Base-by-base conservation (phyloP, 108 stramenopile species). In the Fragilaria crotonensis region DNA sequence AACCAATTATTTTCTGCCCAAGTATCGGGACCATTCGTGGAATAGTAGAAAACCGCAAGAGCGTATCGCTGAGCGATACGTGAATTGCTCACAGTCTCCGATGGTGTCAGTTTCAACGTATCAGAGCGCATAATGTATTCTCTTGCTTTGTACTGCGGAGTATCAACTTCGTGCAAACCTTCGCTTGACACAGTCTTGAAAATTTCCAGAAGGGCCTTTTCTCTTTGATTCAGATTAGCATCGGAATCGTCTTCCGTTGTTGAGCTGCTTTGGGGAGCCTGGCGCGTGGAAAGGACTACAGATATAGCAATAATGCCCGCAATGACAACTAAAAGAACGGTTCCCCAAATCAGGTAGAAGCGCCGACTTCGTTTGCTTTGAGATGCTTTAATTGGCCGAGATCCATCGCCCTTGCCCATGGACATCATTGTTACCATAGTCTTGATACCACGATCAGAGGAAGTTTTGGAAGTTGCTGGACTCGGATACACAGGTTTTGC, bases 31-130 rank as follows among this genome's bases (percentile, higher is more conserved):
- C 54, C 79, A 54, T 49, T 64, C 45, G 49, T 78, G 17, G 73
- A 44, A 71, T 69, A 87, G 58, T 80, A 87, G 64, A n/a, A n/a
- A n/a, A n/a, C n/a, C n/a, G n/a, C n/a, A n/a, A n/a, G n/a, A n/a
- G n/a, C n/a, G n/a, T n/a, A 90, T 45, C 89, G 59, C 53, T 90
- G 89, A 19, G 72, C 58, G 22, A 85, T 71, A 14, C 75, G 80
- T 63, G 0, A 62, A 51, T 32, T 30, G 45, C 0, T 60, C 56
- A 18, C 48, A 18, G 33, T 64, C 22, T 5, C 60, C 31, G 5
- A 33, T 57, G 23, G 59, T 54, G 25, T 74, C 63, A 3, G 50
- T 48, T 23, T 14, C 25, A 45, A 21, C 21, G 41, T 23, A 48
- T 76, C 75, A 17, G 63, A 50, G 46, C 54, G 72, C 0, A 84